Evolutionary conservation across 305 asterid species (phyloP).

Genomic region (Fraxinus dipetala): DNA sequence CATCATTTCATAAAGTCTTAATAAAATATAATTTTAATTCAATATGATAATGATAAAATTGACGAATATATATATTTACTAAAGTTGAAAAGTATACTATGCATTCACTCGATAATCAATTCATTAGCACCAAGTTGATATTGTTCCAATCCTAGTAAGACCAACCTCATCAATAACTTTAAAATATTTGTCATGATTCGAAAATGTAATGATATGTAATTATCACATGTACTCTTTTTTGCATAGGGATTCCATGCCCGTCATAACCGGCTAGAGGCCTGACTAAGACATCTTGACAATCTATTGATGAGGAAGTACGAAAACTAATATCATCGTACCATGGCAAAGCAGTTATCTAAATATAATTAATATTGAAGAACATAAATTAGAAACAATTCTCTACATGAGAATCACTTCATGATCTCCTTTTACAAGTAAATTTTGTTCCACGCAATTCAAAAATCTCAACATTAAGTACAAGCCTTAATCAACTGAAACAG

Average conservation of each 20-base stretch:
- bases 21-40: not conserved
- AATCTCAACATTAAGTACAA: not conserved
- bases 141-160: not conserved
- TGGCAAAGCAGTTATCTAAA: not conserved
- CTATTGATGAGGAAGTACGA: not conserved
- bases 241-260: not conserved
- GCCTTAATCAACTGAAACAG: constrained; percentile 77
- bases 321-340: not conserved
- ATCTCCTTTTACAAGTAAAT: not conserved
- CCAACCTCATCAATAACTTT: not conserved
- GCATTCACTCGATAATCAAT: not conserved
- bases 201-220: not conserved
- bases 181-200: not conserved
- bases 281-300: not conserved
- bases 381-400: not conserved
- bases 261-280: not conserved
- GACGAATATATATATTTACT: not conserved
- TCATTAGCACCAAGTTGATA: not conserved
- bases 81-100: not conserved
- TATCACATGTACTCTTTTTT: not conserved
- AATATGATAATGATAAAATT: not conserved
- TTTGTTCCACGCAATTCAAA: not conserved
- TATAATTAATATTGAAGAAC: not conserved
- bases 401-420: not conserved
- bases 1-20: not conserved